phyloP scores from a whole-genome alignment of 2,329 filamentous ascomycete genomes.

The Rhynchosporium agropyri region DNA sequence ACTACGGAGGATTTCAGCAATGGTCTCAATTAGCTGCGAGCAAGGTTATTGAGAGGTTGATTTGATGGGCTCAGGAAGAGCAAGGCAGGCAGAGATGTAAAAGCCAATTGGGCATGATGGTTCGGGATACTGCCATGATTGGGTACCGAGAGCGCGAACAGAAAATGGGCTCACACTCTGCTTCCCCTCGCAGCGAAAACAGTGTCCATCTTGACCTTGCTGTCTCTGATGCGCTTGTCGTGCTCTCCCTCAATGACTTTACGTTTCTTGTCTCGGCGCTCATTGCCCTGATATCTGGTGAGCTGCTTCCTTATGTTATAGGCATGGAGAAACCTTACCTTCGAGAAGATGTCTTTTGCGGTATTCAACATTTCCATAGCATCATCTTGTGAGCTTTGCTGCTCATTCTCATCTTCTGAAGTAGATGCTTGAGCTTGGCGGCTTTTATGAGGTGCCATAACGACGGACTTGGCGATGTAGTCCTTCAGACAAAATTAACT shows the following conservation, averaged over 20 bases:
- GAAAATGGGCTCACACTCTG: constrained; percentile 34
- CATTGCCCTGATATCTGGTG: constrained; percentile 31
- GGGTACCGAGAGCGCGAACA: neutral
- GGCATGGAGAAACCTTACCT: constrained; percentile 19
- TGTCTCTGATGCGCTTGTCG: constrained; percentile 33
- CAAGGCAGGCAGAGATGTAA: neutral
- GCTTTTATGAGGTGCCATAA: constrained; percentile 31
- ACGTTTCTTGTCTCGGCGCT: constrained; percentile 37
- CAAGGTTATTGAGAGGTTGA: neutral
- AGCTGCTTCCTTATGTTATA: neutral
- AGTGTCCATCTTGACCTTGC: constrained; percentile 32
- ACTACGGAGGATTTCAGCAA: constrained; percentile 26
- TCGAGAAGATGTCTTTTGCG: constrained; percentile 28
- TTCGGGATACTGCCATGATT: neutral
- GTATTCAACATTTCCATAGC: constrained; percentile 26
- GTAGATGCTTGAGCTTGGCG: constrained; percentile 20
- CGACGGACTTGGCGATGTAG: neutral
- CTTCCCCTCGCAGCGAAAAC: constrained; percentile 32
- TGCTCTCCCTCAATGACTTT: constrained; percentile 36
- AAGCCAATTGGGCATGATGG: too few relatives aligned
- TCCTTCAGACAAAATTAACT: neutral
- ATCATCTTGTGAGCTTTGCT: constrained; percentile 27
- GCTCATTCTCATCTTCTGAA: constrained; percentile 27
- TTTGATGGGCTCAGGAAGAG: neutral
- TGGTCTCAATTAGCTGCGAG: neutral